A percentile compares a stretch with the other conserved stretches of the same genome.
Evolutionary conservation across 2,329 filamentous ascomycete genomes (phyloP).

Genomic region (Trichoderma koningiopsis): DNA sequence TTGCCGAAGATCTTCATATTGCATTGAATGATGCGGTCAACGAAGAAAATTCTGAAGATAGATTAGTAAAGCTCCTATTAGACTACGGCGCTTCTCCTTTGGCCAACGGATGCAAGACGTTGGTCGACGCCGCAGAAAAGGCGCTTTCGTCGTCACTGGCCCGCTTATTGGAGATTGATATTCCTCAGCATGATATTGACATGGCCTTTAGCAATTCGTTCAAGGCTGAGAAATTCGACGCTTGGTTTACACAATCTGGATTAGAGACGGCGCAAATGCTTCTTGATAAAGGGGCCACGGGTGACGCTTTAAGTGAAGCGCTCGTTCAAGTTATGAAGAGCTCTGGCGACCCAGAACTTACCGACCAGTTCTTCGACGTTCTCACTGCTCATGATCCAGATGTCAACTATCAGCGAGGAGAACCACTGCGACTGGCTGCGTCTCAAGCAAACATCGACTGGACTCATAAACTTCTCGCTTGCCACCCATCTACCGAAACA

Average conservation of each 20-base stretch:
- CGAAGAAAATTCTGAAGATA: slow-evolving; percentile 53
- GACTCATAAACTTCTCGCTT: slow-evolving; percentile 52
- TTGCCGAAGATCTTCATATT: slow-evolving; percentile 53
- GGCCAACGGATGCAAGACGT: slow-evolving; percentile 53
- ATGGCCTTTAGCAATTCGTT: slow-evolving; percentile 51
- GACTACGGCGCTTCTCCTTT: slow-evolving; percentile 55
- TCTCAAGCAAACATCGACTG: slow-evolving; percentile 53
- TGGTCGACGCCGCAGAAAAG: slow-evolving; percentile 52
- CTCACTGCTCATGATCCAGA: slow-evolving; percentile 45
- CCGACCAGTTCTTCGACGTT: slow-evolving; percentile 49
- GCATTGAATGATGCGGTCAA: slow-evolving; percentile 55
- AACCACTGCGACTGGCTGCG: slow-evolving; percentile 57
- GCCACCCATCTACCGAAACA: slow-evolving; percentile 52
- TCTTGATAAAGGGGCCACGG: slow-evolving; percentile 51
- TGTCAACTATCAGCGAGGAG: slow-evolving; percentile 55
- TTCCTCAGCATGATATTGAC: slow-evolving; percentile 48
- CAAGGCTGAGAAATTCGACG: slow-evolving; percentile 41
- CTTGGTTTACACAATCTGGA: slow-evolving; percentile 53
- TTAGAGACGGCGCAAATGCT: slow-evolving; percentile 51
- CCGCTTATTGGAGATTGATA: slow-evolving; percentile 46
- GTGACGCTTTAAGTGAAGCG: slow-evolving; percentile 49
- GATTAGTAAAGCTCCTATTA: slow-evolving; percentile 51
- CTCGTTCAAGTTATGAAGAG: slow-evolving; percentile 51
- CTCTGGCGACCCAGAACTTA: slow-evolving; percentile 43
- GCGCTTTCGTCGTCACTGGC: slow-evolving; percentile 44